phyloP scores from a whole-genome alignment of 805 yeast species.

The Nakazawaea siamensis region DNA sequence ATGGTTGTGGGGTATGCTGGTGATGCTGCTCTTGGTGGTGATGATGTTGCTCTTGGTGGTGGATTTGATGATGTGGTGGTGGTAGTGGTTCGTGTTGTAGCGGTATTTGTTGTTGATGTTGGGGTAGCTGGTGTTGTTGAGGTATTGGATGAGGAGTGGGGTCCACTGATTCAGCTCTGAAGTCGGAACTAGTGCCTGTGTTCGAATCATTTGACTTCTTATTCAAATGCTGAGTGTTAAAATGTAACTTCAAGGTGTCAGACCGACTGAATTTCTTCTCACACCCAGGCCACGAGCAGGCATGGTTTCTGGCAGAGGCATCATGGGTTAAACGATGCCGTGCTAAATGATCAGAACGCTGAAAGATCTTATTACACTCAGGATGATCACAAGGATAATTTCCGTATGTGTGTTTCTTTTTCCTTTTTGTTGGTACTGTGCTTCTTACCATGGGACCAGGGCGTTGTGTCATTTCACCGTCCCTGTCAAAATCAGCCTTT shows the following conservation, averaged over 20 bases:
- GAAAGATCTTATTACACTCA: constrained; percentile 43
- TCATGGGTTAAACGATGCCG: constrained; percentile 49
- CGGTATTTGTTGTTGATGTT: neutral
- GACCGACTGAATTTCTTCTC: constrained; percentile 44
- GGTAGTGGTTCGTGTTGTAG: neutral
- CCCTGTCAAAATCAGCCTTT: no score
- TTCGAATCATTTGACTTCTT: neutral
- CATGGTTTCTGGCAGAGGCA: constrained; percentile 30
- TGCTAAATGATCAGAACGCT: constrained; percentile 50
- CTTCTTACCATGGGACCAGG: neutral
- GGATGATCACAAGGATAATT: constrained; percentile 26
- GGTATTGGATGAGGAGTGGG: neutral
- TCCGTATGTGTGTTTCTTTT: constrained; percentile 7
- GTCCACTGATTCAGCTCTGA: neutral
- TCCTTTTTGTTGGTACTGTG: constrained; percentile 2
- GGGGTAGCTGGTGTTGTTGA: neutral
- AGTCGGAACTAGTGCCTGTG: no score
- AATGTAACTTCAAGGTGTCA: constrained; percentile 40
- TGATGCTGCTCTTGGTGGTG: neutral
- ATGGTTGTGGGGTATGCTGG: neutral
- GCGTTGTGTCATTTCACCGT: neutral
- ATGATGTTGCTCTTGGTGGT: neutral
- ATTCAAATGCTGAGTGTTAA: constrained; percentile 21
- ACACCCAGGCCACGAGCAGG: constrained; percentile 40
- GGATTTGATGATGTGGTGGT: neutral